These are phyloP conservation scores for Hippophae gyantsensis DNA, from an alignment of 306 rosid species.

Conservation along the genomic window DNA sequence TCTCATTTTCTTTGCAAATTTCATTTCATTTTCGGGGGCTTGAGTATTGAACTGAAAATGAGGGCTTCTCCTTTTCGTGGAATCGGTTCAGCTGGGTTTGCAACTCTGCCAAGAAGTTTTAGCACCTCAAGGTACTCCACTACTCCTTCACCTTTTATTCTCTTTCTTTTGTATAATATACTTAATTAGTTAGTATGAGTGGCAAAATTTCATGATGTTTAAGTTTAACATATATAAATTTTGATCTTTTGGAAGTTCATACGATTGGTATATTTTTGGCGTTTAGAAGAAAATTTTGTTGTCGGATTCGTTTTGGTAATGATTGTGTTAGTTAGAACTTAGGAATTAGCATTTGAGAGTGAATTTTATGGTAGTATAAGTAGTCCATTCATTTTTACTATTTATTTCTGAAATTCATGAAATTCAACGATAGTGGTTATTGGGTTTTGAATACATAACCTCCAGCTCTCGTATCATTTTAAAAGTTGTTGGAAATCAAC, in stretches of 20 bases:
- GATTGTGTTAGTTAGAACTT: background rate
- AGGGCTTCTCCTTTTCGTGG: constrained; percentile 14
- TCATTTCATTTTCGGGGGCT: background rate
- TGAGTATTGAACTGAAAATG: constrained; percentile 19
- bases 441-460: too few species aligned
- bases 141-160: constrained; percentile 1
- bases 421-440: too few species aligned
- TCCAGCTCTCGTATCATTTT: too few species aligned
- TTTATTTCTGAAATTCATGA: too few species aligned
- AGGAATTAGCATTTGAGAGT: background rate
- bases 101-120: constrained; percentile 5
- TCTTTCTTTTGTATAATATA: background rate
- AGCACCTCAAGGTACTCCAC: constrained; percentile 23
- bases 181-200: background rate
- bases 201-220: background rate
- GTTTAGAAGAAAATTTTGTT: background rate
- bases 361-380: background rate
- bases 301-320: background rate
- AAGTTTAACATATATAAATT: too few species aligned
- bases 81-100: constrained; percentile 10
- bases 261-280: background rate
- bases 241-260: background rate
- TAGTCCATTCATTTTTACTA: too few species aligned
- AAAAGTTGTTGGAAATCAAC: too few species aligned
- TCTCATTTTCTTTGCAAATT: background rate